Evolutionary conservation across 2,329 filamentous ascomycete genomes (phyloP), one percentile per base, ranked within the genome.

Genomic region (Beauveria bassiana): DNA sequence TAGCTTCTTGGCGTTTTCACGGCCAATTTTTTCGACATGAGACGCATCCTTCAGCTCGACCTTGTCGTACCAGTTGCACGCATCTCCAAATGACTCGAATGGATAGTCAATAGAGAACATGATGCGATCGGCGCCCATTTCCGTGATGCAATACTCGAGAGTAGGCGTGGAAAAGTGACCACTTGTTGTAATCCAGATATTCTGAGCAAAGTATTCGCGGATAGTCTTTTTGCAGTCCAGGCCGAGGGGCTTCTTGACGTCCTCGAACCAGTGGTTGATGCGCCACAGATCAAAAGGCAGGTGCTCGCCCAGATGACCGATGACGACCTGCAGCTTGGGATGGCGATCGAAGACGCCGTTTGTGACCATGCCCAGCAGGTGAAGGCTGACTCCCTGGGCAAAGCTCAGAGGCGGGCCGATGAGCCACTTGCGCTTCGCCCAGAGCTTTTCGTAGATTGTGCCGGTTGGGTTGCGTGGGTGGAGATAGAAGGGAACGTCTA

Each of bases 401-500:
- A 86, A 86, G 60, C 76, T 79, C 7, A 85, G 75, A 0, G 84
- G 82, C 1, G 84, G 82, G 0, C 85, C 85, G 50, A 86, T 73
- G 31, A 87, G 78, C 77, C 79, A 87, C 68, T 80, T 80, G 24
- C 84, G 77, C 66, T 85, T 76, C 1, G 79, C 79, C 77, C 80
- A 87, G 26, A 86, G 77, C 67, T 82, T 82, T 5, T 86, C 81
- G 66, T 81, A 75, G 60, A 85, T 77, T 20, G 75, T 77, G 7
- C 83, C 83, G 0, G 81, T 82, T 1, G 85, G 82, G 65, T 81
- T 79, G 53, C 81, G 75, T 0, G 85, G 86, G 69, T 88, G 86
- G 1, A 88, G 75, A 67, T 88, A 88, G 54, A 88, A 77, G 0
- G 85, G 85, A 0, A 87, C 84, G 61, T 87, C 82, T 0, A 88